phyloP scores from a whole-genome alignment of 192 early-diverging fungal genomes.

The Allomyces macrogynus region DNA sequence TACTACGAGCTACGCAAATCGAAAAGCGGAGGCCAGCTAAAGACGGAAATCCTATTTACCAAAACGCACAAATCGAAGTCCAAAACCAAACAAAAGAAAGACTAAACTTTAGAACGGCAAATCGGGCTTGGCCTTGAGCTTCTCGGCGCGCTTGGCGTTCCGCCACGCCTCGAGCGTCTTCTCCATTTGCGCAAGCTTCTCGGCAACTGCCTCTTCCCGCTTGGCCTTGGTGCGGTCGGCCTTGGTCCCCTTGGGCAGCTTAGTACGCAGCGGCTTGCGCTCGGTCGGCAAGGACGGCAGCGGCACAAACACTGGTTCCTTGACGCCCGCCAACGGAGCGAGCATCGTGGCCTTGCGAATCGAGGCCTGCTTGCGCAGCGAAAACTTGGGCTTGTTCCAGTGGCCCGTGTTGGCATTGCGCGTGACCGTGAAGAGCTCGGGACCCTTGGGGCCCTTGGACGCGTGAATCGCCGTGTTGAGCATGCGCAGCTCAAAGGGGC shows the following conservation, averaged over 20 bases:
- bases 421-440: neutral
- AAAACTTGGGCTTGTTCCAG: neutral
- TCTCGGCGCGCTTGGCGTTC: slow-evolving; percentile 9
- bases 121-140: slow-evolving; percentile 6
- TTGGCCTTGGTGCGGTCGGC: neutral
- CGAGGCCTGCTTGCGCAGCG: neutral
- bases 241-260: neutral
- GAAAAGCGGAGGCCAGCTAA: no score
- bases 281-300: no score
- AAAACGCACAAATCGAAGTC: no score
- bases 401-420: neutral
- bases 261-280: neutral
- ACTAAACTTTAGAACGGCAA: slow-evolving; percentile 8
- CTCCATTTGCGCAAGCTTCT: neutral
- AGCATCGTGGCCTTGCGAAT: neutral
- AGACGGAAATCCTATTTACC: no score
- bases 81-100: no score
- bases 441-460: no score
- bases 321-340: neutral
- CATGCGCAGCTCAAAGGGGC: no score
- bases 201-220: neutral
- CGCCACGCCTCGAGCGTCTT: slow-evolving; percentile 11
- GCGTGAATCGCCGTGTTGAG: no score
- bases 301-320: no score
- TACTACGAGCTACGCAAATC: no score